A percentile compares a stretch with the other conserved stretches of the same genome.
phyloP scores from a whole-genome alignment of 2,329 filamentous ascomycete species.

The Zymoseptoria ardabiliae region DNA sequence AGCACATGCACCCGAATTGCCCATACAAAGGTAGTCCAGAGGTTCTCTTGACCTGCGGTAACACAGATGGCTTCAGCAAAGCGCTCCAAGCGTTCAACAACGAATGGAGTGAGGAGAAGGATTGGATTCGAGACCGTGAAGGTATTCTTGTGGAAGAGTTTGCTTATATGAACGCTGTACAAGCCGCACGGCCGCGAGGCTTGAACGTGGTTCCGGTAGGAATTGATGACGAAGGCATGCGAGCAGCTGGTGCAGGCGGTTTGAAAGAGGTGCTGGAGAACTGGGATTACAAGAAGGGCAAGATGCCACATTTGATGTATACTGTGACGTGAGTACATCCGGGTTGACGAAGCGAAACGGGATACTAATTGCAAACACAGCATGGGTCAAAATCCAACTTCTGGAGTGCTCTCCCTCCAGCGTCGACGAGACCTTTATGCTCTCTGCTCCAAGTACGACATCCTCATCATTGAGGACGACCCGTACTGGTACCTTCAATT shows the following conservation, averaged over 20 bases:
- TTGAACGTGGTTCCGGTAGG: conserved; percentile 66
- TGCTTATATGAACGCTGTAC: conserved; percentile 69
- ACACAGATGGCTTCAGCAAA: conserved; percentile 81
- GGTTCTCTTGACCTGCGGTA: conserved; percentile 70
- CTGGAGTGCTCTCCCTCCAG: conserved; percentile 63
- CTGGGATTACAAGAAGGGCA: conserved; percentile 70
- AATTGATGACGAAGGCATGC: conserved; percentile 74
- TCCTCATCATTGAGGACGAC: conserved; percentile 89
- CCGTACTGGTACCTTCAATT: conserved; percentile 95
- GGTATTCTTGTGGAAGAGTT: conserved; percentile 74
- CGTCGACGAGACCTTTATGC: conserved; percentile 73
- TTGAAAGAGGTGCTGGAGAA: conserved; percentile 70
- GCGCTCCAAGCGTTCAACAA: conserved; percentile 67
- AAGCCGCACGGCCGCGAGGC: conserved; percentile 59
- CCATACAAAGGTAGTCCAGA: conserved; percentile 72
- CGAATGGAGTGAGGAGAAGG: conserved; percentile 62
- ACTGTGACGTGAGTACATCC: conserved; percentile 66
- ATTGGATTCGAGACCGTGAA: conserved; percentile 63
- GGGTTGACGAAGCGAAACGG: background rate
- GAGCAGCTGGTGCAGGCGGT: conserved; percentile 63
- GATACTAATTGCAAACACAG: conserved; percentile 33
- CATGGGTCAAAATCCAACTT: conserved; percentile 87
- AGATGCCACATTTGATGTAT: conserved; percentile 76
- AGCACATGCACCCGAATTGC: conserved; percentile 72
- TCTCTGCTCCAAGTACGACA: conserved; percentile 73